Evolutionary conservation across 441 rosid species (phyloP), one percentile per base, ranked within the genome.

Genomic region (Sinapis alba): DNA sequence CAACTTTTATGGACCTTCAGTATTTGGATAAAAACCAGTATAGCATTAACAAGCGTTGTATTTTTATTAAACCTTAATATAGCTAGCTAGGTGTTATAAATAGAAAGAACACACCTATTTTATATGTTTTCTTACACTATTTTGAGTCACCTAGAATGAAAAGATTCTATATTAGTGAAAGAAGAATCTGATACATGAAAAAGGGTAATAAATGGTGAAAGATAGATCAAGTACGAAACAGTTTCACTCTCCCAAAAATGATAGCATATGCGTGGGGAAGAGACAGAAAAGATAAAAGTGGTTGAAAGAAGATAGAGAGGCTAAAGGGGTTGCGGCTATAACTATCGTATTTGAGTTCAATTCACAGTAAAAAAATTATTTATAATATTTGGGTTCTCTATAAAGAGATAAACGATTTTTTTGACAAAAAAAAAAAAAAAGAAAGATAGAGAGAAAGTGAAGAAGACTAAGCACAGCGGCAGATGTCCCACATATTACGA

Each of bases 231-330:
- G 54, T 47, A 60, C 34, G 50, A 56, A 69, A 68, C 67, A 72
- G 27, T 67, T 67, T 78, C 81, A 67, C 69, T 16, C 65, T 60
- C 66, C 77, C 60, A 53, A 72, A 78, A 78, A 72, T 78, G 81
- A 72, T 72, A 78, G 72, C 50, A 77, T 38, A 26, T 72, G 73
- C 67, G 81, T 78, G 77, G 77, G 77, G 64, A 68, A 71, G 71
- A 30, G 34, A 62, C 24, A 62, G 62, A 34, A 2, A 69, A 16
- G 80, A 71, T 72, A 77, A 60, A 77, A 77, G 72, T 71, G 32
- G 76, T 71, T 71, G 80, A 50, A 18, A 60, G 69, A 68, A 9
- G 60, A 70, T n/a, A n/a, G n/a, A n/a, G n/a, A n/a, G n/a, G n/a
- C n/a, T n/a, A n/a, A n/a, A n/a, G n/a, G n/a, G n/a, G n/a, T n/a